A percentile compares a stretch with the other conserved stretches of the same genome.
Evolutionary conservation across 495 filamentous ascomycete species (phyloP).

Genomic region (Bacidia rubella): DNA sequence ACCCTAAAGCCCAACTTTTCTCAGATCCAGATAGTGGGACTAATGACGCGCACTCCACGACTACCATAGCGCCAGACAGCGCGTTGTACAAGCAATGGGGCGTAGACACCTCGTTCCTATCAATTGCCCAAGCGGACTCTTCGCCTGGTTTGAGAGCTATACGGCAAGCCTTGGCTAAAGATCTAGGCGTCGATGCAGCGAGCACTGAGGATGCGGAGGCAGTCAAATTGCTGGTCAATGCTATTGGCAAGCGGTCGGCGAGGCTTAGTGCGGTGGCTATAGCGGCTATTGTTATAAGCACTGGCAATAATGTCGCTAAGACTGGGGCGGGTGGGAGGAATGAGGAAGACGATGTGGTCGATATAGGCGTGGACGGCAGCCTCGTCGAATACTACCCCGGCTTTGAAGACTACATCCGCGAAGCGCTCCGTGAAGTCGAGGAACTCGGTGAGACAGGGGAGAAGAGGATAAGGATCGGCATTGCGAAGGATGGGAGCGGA

Average conservation of each 20-base stretch:
- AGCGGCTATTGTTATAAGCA: constrained; percentile 64
- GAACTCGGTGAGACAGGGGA: constrained; percentile 24
- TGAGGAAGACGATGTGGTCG: constrained; percentile 19
- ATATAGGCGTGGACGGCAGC: constrained; percentile 22
- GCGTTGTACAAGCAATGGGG: constrained; percentile 72
- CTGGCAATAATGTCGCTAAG: constrained; percentile 36
- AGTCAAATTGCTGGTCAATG: constrained; percentile 64
- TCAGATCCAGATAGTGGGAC: constrained; percentile 47
- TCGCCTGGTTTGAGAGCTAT: constrained; percentile 47
- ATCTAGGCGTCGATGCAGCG: constrained; percentile 56
- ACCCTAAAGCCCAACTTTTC: constrained; percentile 51
- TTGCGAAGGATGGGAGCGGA: constrained; percentile 29
- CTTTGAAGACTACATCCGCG: constrained; percentile 24
- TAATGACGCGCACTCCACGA: constrained; percentile 55
- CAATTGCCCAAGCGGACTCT: constrained; percentile 62
- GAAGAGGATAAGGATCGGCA: constrained; percentile 22
- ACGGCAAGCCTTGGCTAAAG: constrained; percentile 60
- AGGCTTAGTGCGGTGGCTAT: constrained; percentile 80
- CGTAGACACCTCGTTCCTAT: constrained; percentile 77
- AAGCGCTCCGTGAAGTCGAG: constrained; percentile 22
- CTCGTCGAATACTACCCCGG: constrained; percentile 20
- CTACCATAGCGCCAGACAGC: constrained; percentile 47
- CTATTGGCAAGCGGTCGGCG: constrained; percentile 78
- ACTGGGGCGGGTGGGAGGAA: constrained; percentile 9
- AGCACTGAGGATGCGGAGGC: constrained; percentile 67